Percentiles rank a stretch among this genome's conserved stretches.
Evolutionary conservation across 495 filamentous ascomycete species (phyloP).

Genomic region (Antarctomyces pellizariae): DNA sequence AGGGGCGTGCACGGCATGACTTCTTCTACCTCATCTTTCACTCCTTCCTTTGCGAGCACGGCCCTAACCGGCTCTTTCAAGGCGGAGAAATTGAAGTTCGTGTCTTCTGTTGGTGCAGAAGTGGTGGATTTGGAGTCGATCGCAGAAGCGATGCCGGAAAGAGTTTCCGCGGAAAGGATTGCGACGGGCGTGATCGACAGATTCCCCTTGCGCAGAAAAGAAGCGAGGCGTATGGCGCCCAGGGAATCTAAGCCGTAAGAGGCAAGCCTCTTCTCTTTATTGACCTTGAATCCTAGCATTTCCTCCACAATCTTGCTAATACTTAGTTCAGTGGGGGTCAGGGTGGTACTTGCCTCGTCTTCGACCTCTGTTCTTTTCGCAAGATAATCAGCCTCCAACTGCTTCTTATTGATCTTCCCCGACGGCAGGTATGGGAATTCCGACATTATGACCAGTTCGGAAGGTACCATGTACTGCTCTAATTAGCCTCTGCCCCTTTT

Average conservation of each 20-base stretch:
- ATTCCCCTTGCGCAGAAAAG: conserved; percentile 27
- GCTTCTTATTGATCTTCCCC: conserved; percentile 51
- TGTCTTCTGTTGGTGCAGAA: background rate
- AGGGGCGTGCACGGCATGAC: conserved; percentile 41
- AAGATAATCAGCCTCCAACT: conserved; percentile 31
- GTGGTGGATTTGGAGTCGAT: too few species aligned
- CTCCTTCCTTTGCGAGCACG: background rate
- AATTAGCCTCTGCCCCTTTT: too few species aligned
- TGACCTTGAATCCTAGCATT: conserved; percentile 21
- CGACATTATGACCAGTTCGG: conserved; percentile 33
- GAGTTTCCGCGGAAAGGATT: conserved; percentile 29
- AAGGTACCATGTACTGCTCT: conserved; percentile 57
- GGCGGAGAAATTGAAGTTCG: background rate
- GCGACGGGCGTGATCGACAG: conserved; percentile 26
- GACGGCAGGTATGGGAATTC: conserved; percentile 49
- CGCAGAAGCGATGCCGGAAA: too few species aligned
- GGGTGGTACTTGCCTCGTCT: conserved; percentile 10
- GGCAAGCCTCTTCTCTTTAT: conserved; percentile 21
- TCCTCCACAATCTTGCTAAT: conserved; percentile 23
- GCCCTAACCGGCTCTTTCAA: background rate
- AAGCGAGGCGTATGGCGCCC: conserved; percentile 39
- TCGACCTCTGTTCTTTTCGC: conserved; percentile 6
- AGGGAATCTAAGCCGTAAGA: conserved; percentile 49
- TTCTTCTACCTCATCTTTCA: conserved; percentile 19
- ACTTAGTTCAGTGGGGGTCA: conserved; percentile 17